Evolutionary conservation across 2,329 filamentous ascomycete species (phyloP), one percentile per base, ranked within the genome.

Genomic region (Diaporthe vexans): DNA sequence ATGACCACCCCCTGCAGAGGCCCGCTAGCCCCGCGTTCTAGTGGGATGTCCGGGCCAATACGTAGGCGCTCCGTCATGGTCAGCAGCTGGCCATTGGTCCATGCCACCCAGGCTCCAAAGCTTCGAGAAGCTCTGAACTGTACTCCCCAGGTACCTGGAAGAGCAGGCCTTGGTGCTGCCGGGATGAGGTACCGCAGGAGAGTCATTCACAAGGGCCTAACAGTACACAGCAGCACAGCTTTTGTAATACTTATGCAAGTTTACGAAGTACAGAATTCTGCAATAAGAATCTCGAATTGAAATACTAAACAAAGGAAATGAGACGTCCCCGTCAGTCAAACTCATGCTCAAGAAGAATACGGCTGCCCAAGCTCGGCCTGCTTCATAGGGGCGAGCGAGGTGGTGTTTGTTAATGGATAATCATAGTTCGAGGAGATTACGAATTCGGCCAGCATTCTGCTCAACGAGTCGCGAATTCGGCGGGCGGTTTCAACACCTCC

Each of bases 11-110:
- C 26, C 26, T 35, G 33, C 33, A 46, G 19, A 19, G 56, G 46
- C n/a, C 63, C 63, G 33, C 63, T 19, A 24, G 63, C 63, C 63
- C 63, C 63, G 63, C 63, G 52, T 68, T 4, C 7, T 40, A 24
- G 63, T 54, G 63, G 63, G 48, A 11, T 54, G 48, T 26, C 33
- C 33, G 33, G 63, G 63, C n/a, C 21, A 48, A 68, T 26, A 54
- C 61, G 43, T 52, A 37, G 43, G 46, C 37, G 29, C 61, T 67
- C 26, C 21, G 61, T 67, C 61, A 67, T 37, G n/a, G 46, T 67
- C 29, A 52, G 61, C 61, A 52, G 46, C 61, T 13, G 40, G 43
- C 43, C 19, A 52, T 52, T 67, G 61, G 61, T 35, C 26, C 43
- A 21, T 46, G 10, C 51, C 43, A 37, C 29, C 26, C 35, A 67